Base-by-base conservation (phyloP, 176 grass and related monocot genomes). In the Aegilops umbellulata region DNA sequence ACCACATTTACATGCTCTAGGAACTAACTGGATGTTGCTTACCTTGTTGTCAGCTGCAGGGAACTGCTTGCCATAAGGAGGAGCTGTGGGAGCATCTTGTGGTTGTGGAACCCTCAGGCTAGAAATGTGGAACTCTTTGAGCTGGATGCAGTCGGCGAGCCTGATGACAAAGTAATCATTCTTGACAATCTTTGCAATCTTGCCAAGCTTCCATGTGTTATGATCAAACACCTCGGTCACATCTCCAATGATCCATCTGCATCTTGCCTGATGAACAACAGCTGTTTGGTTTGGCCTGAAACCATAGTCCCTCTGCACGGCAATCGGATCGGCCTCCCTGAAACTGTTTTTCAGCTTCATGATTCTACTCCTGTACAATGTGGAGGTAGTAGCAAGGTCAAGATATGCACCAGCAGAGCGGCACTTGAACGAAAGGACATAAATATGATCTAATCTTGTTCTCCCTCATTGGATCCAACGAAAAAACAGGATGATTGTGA, bases 181-280 rank as follows among this genome's bases (percentile, higher is more conserved):
- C 24, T 92, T 81, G n/a, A 92, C 71, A 81, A 92, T 85, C 65
- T 88, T 92, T 49, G 81, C 81, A 27, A 95, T 88, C 22, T 95
- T 95, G 12, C 90, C 93, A 69, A 92, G 73, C 76, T 80, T 95
- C 90, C 93, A 95, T 65, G 88, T 83, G 71, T 81, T 80, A 17
- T 49, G 63, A 81, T 95, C 88, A 26, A 95, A 85, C 76, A 92
- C 90, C 75, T 95, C 93, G 8, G 93, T 89, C 51, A 90, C 60
- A 53, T 95, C 93, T 68, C 93, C 93, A 83, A 90, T 82, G 80
- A 85, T 88, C 93, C 93, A 95, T 86, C 76, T 80, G 69, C 84
- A 80, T 69, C 89, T 86, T 79, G 36, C 24, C 44, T 81, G 47
- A 57, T 81, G 47, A 63, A 86, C 79, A 51, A 73, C 6, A 83